Percentiles rank a stretch among this genome's conserved stretches.
phyloP scores from a whole-genome alignment of 73 alveolate genomes.

The Paramecium biaurelia region DNA sequence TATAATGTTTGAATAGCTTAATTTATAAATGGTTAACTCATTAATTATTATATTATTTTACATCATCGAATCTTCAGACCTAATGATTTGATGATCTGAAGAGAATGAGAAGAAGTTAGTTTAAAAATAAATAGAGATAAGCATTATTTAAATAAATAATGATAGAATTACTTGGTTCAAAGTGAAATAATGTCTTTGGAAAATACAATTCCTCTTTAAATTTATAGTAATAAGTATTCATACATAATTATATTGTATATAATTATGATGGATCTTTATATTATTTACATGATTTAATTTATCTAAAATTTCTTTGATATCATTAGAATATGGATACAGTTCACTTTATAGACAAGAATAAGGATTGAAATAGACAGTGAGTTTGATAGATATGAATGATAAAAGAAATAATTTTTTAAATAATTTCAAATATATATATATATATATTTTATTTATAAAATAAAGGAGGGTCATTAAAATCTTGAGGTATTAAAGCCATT shows the following conservation, averaged over 20 bases:
- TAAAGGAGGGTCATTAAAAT: slow-evolving; percentile 3
- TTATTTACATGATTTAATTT: neutral
- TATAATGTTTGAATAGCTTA: slow-evolving; percentile 12
- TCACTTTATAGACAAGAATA: neutral
- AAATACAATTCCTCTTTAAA: too few species aligned
- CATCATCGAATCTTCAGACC: too few species aligned
- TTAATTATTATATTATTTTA: neutral
- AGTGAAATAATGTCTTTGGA: neutral
- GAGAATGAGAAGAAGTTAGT: neutral
- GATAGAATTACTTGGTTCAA: neutral
- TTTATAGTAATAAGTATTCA: neutral
- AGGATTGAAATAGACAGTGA: neutral
- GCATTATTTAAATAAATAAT: too few species aligned
- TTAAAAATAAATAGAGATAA: neutral
- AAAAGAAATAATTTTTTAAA: neutral
- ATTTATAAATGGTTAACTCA: neutral
- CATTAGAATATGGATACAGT: neutral
- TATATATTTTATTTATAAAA: neutral
- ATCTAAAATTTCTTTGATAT: neutral
- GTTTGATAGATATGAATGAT: neutral
- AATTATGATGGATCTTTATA: neutral
- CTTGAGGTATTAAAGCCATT: neutral
- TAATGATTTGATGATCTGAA: neutral
- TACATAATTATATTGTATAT: neutral
- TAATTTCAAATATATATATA: neutral